Evolutionary conservation across 768 basidiomycete species (phyloP).

Genomic region (Trametes coccinea): DNA sequence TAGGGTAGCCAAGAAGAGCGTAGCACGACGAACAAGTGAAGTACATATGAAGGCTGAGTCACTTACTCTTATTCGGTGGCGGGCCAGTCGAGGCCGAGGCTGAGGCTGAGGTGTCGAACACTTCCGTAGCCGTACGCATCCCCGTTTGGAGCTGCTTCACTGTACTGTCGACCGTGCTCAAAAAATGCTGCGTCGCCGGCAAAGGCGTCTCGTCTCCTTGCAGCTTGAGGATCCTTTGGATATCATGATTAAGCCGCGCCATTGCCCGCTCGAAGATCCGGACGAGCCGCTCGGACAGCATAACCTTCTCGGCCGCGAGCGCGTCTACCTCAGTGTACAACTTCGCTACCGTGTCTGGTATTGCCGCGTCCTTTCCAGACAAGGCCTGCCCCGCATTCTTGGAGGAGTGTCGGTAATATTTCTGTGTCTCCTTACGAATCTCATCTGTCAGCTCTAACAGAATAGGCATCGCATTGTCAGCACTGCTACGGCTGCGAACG

Average conservation of each 20-base stretch:
- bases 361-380: conserved; percentile 37
- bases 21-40: neutral
- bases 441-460: conserved; percentile 44
- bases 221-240: conserved; percentile 43
- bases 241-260: conserved; percentile 49
- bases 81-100: conserved; percentile 17
- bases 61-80: conserved; percentile 25
- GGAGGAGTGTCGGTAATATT: conserved; percentile 45
- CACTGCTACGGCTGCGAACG: neutral
- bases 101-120: conserved; percentile 25
- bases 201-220: conserved; percentile 46
- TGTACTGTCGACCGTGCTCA: conserved; percentile 32
- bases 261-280: conserved; percentile 46
- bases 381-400: conserved; percentile 31
- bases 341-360: conserved; percentile 37
- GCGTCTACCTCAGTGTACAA: conserved; percentile 33
- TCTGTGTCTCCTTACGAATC: conserved; percentile 44
- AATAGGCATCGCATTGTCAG: neutral
- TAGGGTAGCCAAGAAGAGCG: neutral
- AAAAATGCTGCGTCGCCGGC: conserved; percentile 31
- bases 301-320: conserved; percentile 45
- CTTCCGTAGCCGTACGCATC: conserved; percentile 37
- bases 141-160: conserved; percentile 43
- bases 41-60: neutral
- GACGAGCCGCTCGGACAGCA: conserved; percentile 45